A percentile compares a stretch with the other conserved stretches of the same genome.
Conservation (phyloP, 257 asterid species). For the Verbascum thapsus region DNA sequence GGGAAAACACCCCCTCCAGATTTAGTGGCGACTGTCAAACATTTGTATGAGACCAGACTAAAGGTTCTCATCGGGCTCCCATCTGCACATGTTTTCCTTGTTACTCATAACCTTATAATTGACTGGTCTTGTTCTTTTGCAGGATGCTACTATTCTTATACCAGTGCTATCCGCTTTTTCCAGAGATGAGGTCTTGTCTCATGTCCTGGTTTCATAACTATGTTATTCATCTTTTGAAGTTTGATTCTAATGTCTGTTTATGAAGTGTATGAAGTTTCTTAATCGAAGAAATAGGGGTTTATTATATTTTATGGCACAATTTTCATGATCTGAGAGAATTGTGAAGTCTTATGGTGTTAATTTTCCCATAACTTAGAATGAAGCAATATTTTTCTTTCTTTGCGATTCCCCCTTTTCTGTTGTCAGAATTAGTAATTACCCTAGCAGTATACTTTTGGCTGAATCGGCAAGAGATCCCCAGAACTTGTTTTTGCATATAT, state of each 20-base stretch:
- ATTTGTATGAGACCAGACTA: conserved; percentile 75
- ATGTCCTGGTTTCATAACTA: conserved; percentile 7
- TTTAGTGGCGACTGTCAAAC: conserved; percentile 75
- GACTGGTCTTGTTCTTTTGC: conserved; percentile 44
- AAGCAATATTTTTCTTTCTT: neutral
- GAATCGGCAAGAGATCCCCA: conserved; percentile 8
- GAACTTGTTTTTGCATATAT: neutral
- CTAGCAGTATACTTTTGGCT: conserved; percentile 17
- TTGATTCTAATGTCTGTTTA: conserved; percentile 20
- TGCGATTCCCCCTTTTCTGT: neutral
- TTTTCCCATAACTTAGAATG: too few species aligned
- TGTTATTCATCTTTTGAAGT: conserved; percentile 23
- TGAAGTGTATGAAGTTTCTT: neutral
- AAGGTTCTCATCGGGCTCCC: conserved; percentile 53
- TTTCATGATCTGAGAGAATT: too few species aligned
- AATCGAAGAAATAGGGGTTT: conserved; percentile 9
- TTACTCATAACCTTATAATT: conserved; percentile 21
- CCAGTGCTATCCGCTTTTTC: conserved; percentile 90
- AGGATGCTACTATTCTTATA: conserved; percentile 95
- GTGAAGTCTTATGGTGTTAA: too few species aligned
- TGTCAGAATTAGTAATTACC: conserved; percentile 17
- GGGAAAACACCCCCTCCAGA: conserved; percentile 82
- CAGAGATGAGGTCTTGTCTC: conserved; percentile 71
- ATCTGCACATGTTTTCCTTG: conserved; percentile 8
- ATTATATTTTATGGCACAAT: conserved; percentile 14